Evolutionary conservation across 345 rosid genomes (phyloP).

Genomic region (Litchi chinensis): DNA sequence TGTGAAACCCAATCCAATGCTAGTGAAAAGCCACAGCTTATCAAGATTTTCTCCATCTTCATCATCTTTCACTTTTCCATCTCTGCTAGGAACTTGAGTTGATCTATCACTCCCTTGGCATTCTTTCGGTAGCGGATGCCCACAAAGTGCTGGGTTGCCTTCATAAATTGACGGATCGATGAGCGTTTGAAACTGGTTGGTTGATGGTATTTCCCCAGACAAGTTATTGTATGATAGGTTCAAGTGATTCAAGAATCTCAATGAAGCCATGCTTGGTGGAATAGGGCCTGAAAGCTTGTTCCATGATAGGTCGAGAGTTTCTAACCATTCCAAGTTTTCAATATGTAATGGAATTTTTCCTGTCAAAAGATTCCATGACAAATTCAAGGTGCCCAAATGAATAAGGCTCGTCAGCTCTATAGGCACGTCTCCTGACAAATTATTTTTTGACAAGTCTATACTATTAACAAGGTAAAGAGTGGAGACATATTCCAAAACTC

Average conservation of each 20-base stretch:
- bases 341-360: conserved; percentile 17
- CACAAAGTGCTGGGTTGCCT: conserved; percentile 32
- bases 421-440: conserved; percentile 11
- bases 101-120: neutral
- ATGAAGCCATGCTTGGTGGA: conserved; percentile 24
- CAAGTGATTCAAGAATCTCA: conserved; percentile 24
- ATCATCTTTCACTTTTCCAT: neutral
- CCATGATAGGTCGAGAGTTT: conserved; percentile 20
- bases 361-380: conserved; percentile 11
- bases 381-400: conserved; percentile 16
- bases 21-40: neutral
- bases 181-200: conserved; percentile 22
- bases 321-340: conserved; percentile 17
- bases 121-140: conserved; percentile 6
- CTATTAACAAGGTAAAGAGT: conserved; percentile 13
- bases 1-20: conserved; percentile 8
- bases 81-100: neutral
- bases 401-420: neutral
- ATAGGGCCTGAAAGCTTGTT: conserved; percentile 28
- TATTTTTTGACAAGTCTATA: conserved; percentile 13
- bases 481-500: neutral
- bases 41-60: conserved; percentile 1
- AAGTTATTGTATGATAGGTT: conserved; percentile 31
- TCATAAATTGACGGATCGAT: conserved; percentile 21
- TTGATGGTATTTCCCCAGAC: conserved; percentile 29